A percentile compares a stretch with the other conserved stretches of the same genome.
phyloP scores from a whole-genome alignment of 495 filamentous ascomycete genomes.

The Pseudomonodictys pantanalensis region DNA sequence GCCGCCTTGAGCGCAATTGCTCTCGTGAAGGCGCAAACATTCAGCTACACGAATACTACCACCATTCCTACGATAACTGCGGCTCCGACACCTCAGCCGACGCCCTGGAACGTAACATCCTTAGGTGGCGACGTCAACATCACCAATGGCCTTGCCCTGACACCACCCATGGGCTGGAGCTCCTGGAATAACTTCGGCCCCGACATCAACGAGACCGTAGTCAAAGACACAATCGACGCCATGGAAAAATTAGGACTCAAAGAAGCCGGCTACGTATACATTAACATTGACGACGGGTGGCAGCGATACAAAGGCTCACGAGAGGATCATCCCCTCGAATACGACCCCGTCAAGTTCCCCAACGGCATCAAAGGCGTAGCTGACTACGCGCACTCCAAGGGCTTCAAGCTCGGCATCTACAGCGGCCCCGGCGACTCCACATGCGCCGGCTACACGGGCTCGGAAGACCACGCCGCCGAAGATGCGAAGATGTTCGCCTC shows the following conservation, averaged over 20 bases:
- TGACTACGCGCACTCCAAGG: conserved; percentile 26
- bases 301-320: conserved; percentile 25
- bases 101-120: conserved; percentile 22
- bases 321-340: conserved; percentile 13
- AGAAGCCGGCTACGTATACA: conserved; percentile 23
- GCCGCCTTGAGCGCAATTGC: background rate
- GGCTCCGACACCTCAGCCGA: background rate
- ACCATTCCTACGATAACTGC: background rate
- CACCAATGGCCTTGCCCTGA: conserved; percentile 22
- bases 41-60: conserved; percentile 9
- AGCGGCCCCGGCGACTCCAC: conserved; percentile 16
- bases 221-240: conserved; percentile 13
- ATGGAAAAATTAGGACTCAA: conserved; percentile 18
- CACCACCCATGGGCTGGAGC: conserved; percentile 28
- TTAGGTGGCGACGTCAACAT: conserved; percentile 18
- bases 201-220: conserved; percentile 24
- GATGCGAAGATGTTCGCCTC: conserved; percentile 27
- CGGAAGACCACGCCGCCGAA: conserved; percentile 14
- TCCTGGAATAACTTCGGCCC: conserved; percentile 28
- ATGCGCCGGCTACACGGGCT: conserved; percentile 24
- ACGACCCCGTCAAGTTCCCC: conserved; percentile 24
- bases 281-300: conserved; percentile 28
- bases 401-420: conserved; percentile 30
- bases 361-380: conserved; percentile 23
- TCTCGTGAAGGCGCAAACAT: conserved; percentile 8